Conservation (phyloP, 192 early-diverging fungal species). For the Entomortierella parvispora region DNA sequence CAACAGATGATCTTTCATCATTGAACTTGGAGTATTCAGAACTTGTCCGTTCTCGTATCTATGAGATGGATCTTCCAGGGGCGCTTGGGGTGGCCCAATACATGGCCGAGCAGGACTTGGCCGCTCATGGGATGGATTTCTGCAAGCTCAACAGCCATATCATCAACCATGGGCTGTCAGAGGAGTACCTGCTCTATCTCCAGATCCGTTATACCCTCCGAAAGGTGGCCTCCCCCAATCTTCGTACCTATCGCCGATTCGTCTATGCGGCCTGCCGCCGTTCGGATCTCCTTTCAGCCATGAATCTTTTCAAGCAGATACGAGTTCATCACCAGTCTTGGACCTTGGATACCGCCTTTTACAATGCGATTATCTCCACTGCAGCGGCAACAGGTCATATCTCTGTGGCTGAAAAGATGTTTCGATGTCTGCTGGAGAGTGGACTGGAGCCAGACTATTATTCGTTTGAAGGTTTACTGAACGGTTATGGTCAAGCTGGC, state of each 20-base stretch:
- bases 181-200: constrained; percentile 21
- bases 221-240: constrained; percentile 10
- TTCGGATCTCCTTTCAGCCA: constrained; percentile 29
- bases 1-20: not conserved
- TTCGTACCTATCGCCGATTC: constrained; percentile 43
- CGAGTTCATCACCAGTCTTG: constrained; percentile 15
- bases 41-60: constrained; percentile 3
- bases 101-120: constrained; percentile 18
- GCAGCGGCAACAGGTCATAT: constrained; percentile 24
- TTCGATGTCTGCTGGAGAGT: constrained; percentile 25
- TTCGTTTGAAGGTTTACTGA: constrained; percentile 44
- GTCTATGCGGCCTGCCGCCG: constrained; percentile 47
- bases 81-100: constrained; percentile 15
- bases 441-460: constrained; percentile 30
- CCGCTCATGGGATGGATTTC: constrained; percentile 14
- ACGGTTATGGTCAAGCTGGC: constrained; percentile 32
- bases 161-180: constrained; percentile 20
- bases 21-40: constrained; percentile 6
- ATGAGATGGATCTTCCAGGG: constrained; percentile 11
- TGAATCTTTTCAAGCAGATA: constrained; percentile 18
- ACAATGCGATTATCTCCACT: constrained; percentile 49
- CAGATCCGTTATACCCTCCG: constrained; percentile 30
- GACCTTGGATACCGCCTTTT: constrained; percentile 18
- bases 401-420: constrained; percentile 28
- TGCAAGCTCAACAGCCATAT: constrained; percentile 21